Evolutionary conservation across 306 rosid genomes (phyloP), one percentile per base, ranked within the genome.

Genomic region (Ziziphus jujuba): DNA sequence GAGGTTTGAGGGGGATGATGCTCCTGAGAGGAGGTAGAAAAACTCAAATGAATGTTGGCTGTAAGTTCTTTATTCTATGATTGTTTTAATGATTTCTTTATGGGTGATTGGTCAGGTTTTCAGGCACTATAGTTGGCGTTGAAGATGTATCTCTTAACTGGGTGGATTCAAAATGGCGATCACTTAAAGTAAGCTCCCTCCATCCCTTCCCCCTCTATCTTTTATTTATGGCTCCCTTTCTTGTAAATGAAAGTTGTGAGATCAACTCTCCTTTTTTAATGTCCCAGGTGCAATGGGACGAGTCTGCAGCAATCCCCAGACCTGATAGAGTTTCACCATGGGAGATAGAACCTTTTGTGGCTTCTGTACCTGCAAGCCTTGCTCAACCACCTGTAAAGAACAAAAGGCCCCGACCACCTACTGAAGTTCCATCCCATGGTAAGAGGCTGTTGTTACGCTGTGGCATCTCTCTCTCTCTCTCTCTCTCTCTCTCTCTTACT

Each of bases 261-360:
- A 66, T 47, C 31, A 20, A 55, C 68, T 31, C 58, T 67, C 16
- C 62, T 55, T 58, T 69, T 40, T 61, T 31, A 65, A 52, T 74
- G 40, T 73, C 69, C 69, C 79, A 93, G 99, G 99, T 90, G 77
- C 97, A 90, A 74, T 93, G 99, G 99, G 99, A 93, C 75, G 99
- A 93, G 72, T 80, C 87, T 63, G 80, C 96, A 55, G 70, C 97
- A 45, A 73, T 88, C 79, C 69, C 75, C 13, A 84, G 97, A 79
- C 99, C 97, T 28, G 96, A 88, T 21, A 87, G 91, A 83, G 96
- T 93, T 69, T 93, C 97, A 2, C 87, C 96, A 5, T 93, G 97
- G 97, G 96, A 93, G 79, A 84, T 93, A 67, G 97, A 93, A 62
- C 95, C 96, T 11, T 85, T 83, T 58, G 80, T 83, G 61, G 79